These are phyloP conservation scores for Spinacia oleracea DNA, from an alignment of 179 eudicot species.

Conservation along the genomic window DNA sequence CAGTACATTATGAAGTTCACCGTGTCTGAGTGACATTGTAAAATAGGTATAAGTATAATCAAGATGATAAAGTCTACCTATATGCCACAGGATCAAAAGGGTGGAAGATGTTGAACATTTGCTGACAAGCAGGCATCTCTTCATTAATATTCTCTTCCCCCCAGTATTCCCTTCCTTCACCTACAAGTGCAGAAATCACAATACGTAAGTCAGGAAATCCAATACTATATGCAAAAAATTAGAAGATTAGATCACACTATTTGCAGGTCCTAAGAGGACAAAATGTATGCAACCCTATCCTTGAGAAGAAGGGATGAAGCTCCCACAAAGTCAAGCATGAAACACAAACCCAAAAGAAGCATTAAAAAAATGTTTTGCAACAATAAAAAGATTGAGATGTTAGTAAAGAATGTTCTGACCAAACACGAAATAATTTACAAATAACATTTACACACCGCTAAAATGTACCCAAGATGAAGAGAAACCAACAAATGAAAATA, in stretches of 20 bases:
- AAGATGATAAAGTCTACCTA: slow-evolving; percentile 48
- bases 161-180: slow-evolving; percentile 88
- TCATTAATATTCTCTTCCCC: slow-evolving; percentile 75
- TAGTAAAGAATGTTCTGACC: not conserved
- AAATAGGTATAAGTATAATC: not conserved
- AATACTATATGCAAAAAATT: not conserved
- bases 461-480: not conserved
- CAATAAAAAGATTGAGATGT: not conserved
- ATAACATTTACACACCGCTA: not conserved
- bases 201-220: not conserved
- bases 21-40: not conserved
- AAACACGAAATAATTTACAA: not conserved
- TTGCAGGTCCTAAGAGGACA: not conserved
- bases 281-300: not conserved
- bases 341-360: not conserved
- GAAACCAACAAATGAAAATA: not conserved
- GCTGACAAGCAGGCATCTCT: slow-evolving; percentile 93
- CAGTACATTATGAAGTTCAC: not conserved
- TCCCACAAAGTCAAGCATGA: slow-evolving; percentile 4
- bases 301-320: not conserved
- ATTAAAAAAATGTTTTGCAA: not conserved
- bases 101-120: slow-evolving; percentile 96
- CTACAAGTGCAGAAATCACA: slow-evolving; percentile 36
- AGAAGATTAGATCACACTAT: not conserved
- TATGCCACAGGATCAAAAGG: slow-evolving; percentile 99